A percentile compares a stretch with the other conserved stretches of the same genome.
Evolutionary conservation across 192 early-diverging fungal species (phyloP).

Genomic region (Coemansia furcata): DNA sequence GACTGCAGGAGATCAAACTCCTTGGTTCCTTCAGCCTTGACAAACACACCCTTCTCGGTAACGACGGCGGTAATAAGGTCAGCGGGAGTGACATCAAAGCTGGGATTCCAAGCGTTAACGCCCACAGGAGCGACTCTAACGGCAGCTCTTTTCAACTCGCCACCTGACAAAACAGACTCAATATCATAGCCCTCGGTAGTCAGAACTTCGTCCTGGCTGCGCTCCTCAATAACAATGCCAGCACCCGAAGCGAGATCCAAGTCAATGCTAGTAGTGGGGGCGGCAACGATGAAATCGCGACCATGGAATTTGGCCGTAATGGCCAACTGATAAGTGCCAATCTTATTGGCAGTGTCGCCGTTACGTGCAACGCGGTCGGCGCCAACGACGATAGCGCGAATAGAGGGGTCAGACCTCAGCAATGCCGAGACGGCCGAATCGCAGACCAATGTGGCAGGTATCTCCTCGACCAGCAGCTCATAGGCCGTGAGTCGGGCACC

Average conservation of each 20-base stretch:
- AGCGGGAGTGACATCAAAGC: conserved; percentile 93
- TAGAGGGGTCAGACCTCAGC: conserved; percentile 55
- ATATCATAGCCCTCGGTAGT: conserved; percentile 41
- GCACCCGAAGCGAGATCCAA: conserved; percentile 64
- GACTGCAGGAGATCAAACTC: conserved; percentile 56
- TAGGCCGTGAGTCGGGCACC: conserved; percentile 93
- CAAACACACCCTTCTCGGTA: conserved; percentile 84
- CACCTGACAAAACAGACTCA: conserved; percentile 40
- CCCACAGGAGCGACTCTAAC: conserved; percentile 81
- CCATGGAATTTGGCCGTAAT: conserved; percentile 84
- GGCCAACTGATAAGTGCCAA: conserved; percentile 97
- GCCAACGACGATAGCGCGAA: conserved; percentile 90
- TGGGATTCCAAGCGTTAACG: conserved; percentile 94
- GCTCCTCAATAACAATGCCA: conserved; percentile 86
- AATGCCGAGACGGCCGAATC: conserved; percentile 91
- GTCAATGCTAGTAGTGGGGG: conserved; percentile 91
- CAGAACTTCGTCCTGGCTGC: conserved; percentile 71
- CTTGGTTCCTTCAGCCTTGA: conserved; percentile 49
- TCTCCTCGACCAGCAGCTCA: conserved; percentile 89
- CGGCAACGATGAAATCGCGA: conserved; percentile 93
- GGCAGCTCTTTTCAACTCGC: conserved; percentile 51
- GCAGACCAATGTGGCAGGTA: conserved; percentile 86
- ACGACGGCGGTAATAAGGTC: conserved; percentile 85
- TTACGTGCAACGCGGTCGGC: conserved; percentile 95
- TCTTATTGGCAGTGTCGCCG: conserved; percentile 98